Evolutionary conservation across 2,329 filamentous ascomycete species (phyloP).

Genomic region (Blumeriella jaapii): DNA sequence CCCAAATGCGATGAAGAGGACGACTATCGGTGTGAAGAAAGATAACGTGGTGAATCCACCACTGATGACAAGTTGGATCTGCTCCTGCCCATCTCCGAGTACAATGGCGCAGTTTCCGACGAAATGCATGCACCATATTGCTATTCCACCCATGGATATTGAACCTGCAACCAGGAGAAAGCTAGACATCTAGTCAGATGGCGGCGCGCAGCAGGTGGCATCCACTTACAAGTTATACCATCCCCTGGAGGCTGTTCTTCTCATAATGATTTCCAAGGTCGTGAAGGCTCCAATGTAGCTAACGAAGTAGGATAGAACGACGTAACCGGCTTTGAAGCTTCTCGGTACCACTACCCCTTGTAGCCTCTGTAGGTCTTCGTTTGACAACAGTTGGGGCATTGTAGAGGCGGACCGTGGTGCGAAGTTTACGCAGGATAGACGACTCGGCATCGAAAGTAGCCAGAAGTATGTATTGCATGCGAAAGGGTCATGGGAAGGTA

Average conservation of each 20-base stretch:
- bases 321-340: conserved; percentile 40
- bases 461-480: too few relatives aligned
- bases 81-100: conserved; percentile 47
- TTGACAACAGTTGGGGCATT: background rate
- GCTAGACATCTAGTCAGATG: conserved; percentile 29
- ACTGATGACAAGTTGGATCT: conserved; percentile 65
- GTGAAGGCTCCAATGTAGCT: conserved; percentile 68
- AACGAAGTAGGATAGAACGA: conserved; percentile 55
- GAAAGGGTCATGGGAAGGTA: too few relatives aligned
- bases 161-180: conserved; percentile 52
- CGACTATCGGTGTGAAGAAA: conserved; percentile 67
- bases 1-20: conserved; percentile 62
- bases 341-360: conserved; percentile 13
- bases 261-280: conserved; percentile 71
- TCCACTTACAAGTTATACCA: conserved; percentile 51
- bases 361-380: conserved; percentile 2
- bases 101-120: conserved; percentile 72
- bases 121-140: conserved; percentile 73
- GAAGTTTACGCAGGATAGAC: too few relatives aligned
- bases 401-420: too few relatives aligned
- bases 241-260: conserved; percentile 58
- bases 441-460: too few relatives aligned
- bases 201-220: background rate
- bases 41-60: conserved; percentile 62
- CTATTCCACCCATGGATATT: conserved; percentile 61